phyloP scores from a whole-genome alignment of 805 yeast species.

The Blastobotrys americana region DNA sequence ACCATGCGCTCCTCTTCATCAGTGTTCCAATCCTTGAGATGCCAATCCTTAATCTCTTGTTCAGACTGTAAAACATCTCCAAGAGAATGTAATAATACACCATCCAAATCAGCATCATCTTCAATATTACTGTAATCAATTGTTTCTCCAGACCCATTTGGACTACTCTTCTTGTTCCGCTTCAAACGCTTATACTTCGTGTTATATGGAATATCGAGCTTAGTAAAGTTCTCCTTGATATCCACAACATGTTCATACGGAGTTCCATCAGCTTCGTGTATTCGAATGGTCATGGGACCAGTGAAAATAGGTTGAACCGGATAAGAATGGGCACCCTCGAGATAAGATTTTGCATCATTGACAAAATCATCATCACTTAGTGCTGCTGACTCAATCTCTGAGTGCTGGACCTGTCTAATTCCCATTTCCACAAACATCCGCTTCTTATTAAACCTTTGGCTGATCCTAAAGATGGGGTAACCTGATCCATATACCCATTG shows the following conservation, averaged over 20 bases:
- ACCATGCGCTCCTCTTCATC: slow-evolving; percentile 62
- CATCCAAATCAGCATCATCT: slow-evolving; percentile 30
- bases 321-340: slow-evolving; percentile 9
- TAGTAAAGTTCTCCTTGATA: slow-evolving; percentile 74
- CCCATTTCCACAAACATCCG: slow-evolving; percentile 92
- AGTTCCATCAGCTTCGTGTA: slow-evolving; percentile 97
- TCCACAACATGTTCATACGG: slow-evolving; percentile 97
- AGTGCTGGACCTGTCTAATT: slow-evolving; percentile 79
- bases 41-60: slow-evolving; percentile 64
- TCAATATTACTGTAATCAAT: slow-evolving; percentile 21
- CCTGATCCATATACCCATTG: slow-evolving; percentile 93
- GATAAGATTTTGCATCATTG: slow-evolving; percentile 32
- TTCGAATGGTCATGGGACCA: slow-evolving; percentile 95
- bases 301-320: slow-evolving; percentile 41
- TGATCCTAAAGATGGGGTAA: slow-evolving; percentile 78
- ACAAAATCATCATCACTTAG: slow-evolving; percentile 35
- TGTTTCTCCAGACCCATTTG: slow-evolving; percentile 19
- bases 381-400: slow-evolving; percentile 39
- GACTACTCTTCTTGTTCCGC: slow-evolving; percentile 42
- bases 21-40: slow-evolving; percentile 57
- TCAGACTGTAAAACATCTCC: slow-evolving; percentile 70
- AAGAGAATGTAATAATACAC: slow-evolving; percentile 45
- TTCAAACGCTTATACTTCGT: slow-evolving; percentile 83
- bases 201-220: slow-evolving; percentile 89
- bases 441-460: slow-evolving; percentile 90